Evolutionary conservation across 2,329 filamentous ascomycete genomes (phyloP).

Genomic region (Dichotomopilus funicola): DNA sequence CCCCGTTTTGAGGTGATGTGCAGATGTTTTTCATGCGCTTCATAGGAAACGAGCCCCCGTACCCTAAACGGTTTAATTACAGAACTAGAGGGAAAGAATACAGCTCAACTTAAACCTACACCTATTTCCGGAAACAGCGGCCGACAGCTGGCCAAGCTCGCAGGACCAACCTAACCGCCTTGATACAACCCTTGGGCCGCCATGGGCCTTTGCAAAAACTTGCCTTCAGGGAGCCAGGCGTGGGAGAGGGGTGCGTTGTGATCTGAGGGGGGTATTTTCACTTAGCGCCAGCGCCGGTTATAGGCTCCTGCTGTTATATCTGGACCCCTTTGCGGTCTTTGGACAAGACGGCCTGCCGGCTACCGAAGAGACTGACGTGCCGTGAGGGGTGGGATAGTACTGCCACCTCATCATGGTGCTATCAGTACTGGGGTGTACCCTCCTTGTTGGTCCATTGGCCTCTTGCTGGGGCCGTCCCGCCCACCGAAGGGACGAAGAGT

Average conservation of each 20-base stretch:
- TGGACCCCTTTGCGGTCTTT: conserved; percentile 8
- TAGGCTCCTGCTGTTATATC: conserved; percentile 19
- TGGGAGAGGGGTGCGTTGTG: neutral
- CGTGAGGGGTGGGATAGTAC: conserved; percentile 15
- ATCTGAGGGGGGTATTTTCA: conserved; percentile 17
- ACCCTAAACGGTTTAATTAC: too few relatives aligned
- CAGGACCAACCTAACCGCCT: conserved; percentile 4
- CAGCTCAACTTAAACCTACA: neutral
- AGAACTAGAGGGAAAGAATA: too few relatives aligned
- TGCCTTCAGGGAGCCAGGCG: conserved; percentile 6
- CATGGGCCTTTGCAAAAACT: too few relatives aligned
- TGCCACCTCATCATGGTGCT: conserved; percentile 23
- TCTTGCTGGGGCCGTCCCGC: conserved; percentile 2
- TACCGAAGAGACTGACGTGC: neutral
- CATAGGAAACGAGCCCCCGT: conserved; percentile 5
- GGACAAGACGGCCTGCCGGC: conserved; percentile 3
- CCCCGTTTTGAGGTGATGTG: conserved; percentile 17
- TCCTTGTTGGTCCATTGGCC: neutral
- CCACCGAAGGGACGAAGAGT: conserved; percentile 5
- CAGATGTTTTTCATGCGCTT: conserved; percentile 20
- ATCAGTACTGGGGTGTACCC: conserved; percentile 11
- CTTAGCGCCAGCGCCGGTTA: conserved; percentile 12
- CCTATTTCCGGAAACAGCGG: neutral
- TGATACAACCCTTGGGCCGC: conserved; percentile 9
- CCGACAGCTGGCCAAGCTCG: conserved; percentile 5